Evolutionary conservation across 2,329 filamentous ascomycete species (phyloP).

Genomic region (Coniochaeta prunicola): DNA sequence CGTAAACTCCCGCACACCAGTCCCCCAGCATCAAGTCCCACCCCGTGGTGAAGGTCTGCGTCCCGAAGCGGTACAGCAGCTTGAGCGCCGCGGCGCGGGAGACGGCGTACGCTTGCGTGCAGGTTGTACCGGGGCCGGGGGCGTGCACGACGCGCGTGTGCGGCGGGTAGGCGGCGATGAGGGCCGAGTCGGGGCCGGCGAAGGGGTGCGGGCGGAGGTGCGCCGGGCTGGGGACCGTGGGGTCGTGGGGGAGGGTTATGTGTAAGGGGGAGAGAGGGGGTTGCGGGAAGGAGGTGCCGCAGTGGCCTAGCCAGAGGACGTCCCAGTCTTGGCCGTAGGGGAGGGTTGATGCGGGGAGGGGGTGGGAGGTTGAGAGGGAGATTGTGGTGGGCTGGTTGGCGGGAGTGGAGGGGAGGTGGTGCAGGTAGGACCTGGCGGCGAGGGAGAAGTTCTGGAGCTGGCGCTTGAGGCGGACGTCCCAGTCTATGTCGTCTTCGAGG

Average conservation of each 20-base stretch:
- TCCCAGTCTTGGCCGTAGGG: slow-evolving; percentile 44
- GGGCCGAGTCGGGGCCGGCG: slow-evolving; percentile 18
- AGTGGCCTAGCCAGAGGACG: slow-evolving; percentile 45
- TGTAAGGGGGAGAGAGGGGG: slow-evolving; percentile 7
- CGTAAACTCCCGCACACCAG: slow-evolving; percentile 32
- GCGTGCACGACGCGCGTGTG: slow-evolving; percentile 38
- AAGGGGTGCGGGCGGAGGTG: slow-evolving; percentile 29
- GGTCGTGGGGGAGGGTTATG: slow-evolving; percentile 19
- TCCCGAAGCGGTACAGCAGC: slow-evolving; percentile 33
- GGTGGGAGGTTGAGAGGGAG: not conserved
- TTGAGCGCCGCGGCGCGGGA: slow-evolving; percentile 34
- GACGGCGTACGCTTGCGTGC: slow-evolving; percentile 32
- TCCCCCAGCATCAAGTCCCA: slow-evolving; percentile 38
- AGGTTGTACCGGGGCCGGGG: slow-evolving; percentile 29
- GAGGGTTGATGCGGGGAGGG: slow-evolving; percentile 11
- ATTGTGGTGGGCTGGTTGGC: not conserved
- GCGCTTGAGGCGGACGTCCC: slow-evolving; percentile 42
- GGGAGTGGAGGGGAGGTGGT: slow-evolving; percentile 3
- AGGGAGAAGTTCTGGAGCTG: slow-evolving; percentile 36
- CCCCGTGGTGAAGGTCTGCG: slow-evolving; percentile 28
- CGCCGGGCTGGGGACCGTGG: slow-evolving; percentile 24
- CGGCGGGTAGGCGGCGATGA: slow-evolving; percentile 21
- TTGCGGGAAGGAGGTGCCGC: slow-evolving; percentile 30
- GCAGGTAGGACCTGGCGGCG: slow-evolving; percentile 25
- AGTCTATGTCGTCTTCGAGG: slow-evolving; percentile 51